Evolutionary conservation across 441 rosid genomes (phyloP).

Genomic region (Adansonia madagascariensis): DNA sequence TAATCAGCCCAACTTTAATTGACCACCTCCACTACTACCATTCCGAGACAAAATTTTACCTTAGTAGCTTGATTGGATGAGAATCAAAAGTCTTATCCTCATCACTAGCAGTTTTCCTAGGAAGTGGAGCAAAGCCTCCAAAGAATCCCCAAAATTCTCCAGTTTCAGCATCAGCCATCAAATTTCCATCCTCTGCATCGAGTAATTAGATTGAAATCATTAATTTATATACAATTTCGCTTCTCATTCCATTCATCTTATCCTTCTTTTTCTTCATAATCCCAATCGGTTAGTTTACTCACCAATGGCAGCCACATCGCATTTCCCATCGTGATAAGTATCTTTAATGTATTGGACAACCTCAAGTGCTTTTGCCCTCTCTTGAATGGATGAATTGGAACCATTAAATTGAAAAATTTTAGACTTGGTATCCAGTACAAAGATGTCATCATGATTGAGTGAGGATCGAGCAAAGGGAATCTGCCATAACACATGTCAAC

Average conservation of each 20-base stretch:
- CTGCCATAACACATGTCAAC: conserved; percentile 46
- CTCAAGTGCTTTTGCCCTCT: conserved; percentile 97
- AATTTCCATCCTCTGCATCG: conserved; percentile 82
- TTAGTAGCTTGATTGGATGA: conserved; percentile 47
- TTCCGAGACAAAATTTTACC: conserved; percentile 47
- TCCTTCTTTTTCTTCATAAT: background rate
- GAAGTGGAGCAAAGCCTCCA: conserved; percentile 99
- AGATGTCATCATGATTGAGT: conserved; percentile 92
- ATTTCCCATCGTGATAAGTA: conserved; percentile 89
- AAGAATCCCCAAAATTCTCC: conserved; percentile 98
- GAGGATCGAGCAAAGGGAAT: conserved; percentile 93
- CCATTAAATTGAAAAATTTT: conserved; percentile 86
- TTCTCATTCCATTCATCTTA: conserved; percentile 21
- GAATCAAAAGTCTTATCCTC: conserved; percentile 55
- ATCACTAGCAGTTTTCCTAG: conserved; percentile 62
- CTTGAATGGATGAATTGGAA: conserved; percentile 92
- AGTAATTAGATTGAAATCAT: conserved; percentile 26
- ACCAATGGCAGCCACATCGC: conserved; percentile 92
- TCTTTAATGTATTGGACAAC: conserved; percentile 94
- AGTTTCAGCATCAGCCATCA: conserved; percentile 99
- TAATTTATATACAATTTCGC: conserved; percentile 11
- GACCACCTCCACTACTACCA: background rate
- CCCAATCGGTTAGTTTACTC: conserved; percentile 38
- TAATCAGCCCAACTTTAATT: background rate
- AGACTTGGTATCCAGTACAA: conserved; percentile 73